Evolutionary conservation across 768 basidiomycete species (phyloP).

Genomic region (Lentinus brumalis): DNA sequence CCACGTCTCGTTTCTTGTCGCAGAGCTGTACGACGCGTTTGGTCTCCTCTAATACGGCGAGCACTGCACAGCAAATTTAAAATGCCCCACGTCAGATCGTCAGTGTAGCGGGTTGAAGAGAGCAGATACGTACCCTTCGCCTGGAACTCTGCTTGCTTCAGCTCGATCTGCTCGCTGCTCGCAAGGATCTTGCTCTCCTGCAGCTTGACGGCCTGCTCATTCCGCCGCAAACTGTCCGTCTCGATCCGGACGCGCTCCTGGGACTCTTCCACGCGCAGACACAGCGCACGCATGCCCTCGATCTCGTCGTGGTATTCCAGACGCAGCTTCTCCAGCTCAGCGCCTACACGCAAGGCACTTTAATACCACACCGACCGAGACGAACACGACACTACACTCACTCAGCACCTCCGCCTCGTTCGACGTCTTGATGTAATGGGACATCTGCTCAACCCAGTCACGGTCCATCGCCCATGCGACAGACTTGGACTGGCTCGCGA

Average conservation of each 20-base stretch:
- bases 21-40: constrained; percentile 47
- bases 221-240: constrained; percentile 42
- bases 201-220: constrained; percentile 42
- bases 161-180: constrained; percentile 42
- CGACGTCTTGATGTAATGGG: constrained; percentile 45
- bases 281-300: constrained; percentile 55
- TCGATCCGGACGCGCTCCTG: constrained; percentile 41
- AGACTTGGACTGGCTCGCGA: constrained; percentile 57
- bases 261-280: constrained; percentile 50
- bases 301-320: constrained; percentile 64
- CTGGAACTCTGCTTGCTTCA: constrained; percentile 43
- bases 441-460: constrained; percentile 58
- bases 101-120: background rate
- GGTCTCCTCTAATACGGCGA: constrained; percentile 45
- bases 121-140: constrained; percentile 37
- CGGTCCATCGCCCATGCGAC: constrained; percentile 78
- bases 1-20: constrained; percentile 43
- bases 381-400: constrained; percentile 22
- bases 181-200: constrained; percentile 43
- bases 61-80: constrained; percentile 31
- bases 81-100: background rate
- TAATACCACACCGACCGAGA: constrained; percentile 30
- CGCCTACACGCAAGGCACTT: constrained; percentile 41
- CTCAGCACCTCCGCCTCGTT: constrained; percentile 44
- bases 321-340: constrained; percentile 62